These are phyloP conservation scores for Boletus bicolor DNA, from an alignment of 768 basidiomycete genomes.

Conservation along the genomic window DNA sequence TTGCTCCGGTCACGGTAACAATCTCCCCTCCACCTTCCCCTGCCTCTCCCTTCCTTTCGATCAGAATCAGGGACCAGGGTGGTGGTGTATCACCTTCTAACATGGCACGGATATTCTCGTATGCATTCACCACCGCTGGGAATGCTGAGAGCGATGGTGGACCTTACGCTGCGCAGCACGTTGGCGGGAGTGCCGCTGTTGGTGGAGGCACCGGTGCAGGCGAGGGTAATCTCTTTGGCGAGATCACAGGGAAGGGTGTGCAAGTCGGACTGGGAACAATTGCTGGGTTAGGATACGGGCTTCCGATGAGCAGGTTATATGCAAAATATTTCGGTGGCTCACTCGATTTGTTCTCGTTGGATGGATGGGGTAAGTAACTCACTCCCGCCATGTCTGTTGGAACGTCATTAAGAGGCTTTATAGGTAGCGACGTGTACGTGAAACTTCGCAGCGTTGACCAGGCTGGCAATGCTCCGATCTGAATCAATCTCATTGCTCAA, in stretches of 20 bases:
- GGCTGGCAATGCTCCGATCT: constrained; percentile 51
- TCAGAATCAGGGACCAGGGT: constrained; percentile 82
- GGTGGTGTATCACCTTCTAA: constrained; percentile 77
- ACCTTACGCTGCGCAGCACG: constrained; percentile 74
- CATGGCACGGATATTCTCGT: constrained; percentile 81
- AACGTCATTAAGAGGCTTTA: not conserved
- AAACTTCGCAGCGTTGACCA: constrained; percentile 52
- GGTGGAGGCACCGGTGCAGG: constrained; percentile 40
- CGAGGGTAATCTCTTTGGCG: constrained; percentile 62
- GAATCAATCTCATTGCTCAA: not conserved
- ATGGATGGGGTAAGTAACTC: constrained; percentile 69
- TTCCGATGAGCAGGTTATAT: constrained; percentile 77
- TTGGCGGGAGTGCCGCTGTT: constrained; percentile 69
- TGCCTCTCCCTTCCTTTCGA: constrained; percentile 54
- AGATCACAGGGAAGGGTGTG: constrained; percentile 73
- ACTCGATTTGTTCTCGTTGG: constrained; percentile 74
- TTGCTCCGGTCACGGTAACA: constrained; percentile 71
- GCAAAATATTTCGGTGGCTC: constrained; percentile 86
- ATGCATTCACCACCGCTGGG: constrained; percentile 87
- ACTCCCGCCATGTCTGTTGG: not conserved
- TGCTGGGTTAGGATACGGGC: constrained; percentile 84
- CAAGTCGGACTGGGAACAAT: constrained; percentile 86
- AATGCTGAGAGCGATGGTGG: constrained; percentile 48
- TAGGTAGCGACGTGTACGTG: constrained; percentile 53
- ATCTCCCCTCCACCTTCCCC: constrained; percentile 52